Evolutionary conservation across 345 rosid species (phyloP), one percentile per base, ranked within the genome.

Genomic region (Citrus mangshanensis): DNA sequence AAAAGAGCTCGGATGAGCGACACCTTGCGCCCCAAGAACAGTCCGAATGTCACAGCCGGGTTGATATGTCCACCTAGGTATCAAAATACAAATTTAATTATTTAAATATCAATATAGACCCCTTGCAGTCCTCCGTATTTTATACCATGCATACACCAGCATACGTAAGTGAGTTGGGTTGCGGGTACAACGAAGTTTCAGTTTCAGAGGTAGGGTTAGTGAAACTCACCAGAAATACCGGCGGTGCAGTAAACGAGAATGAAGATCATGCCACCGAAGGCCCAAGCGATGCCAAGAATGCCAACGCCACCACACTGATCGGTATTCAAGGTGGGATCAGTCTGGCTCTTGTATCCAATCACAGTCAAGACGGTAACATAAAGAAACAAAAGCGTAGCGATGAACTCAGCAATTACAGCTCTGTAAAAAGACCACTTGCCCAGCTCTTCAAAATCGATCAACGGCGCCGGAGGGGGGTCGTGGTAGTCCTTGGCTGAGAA

Each of bases 191-290:
- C 13, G 46, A 40, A 40, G 46, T 40, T 40, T 38, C 42, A 38
- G 42, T 38, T 38, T 40, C 46, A 40, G 13, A 40, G 46, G 1
- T 0, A 22, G 51, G 5, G 55, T 14, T 14, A 34, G 25, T 7
- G 21, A 16, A 16, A 80, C 88, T 65, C 27, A 94, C 98, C 97
- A 49, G 97, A 94, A 81, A 93, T 88, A 77, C 97, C 98, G 7
- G 97, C 96, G 6, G 97, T 93, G 88, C 97, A 94, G 88, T 94
- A 94, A 80, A 94, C 97, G 59, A 94, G 98, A 67, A 94, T 84
- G 68, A 94, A 94, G 79, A 94, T 94, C 97, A 94, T 94, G 88
- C 98, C 98, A 74, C 98, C 98, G 2, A 94, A 93, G 69, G 98
- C 95, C 98, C 97, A 92, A 46, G 98, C 97, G 38, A 94, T 94